These are phyloP conservation scores for Chenopodium quinoa DNA, from an alignment of 148 eudicot species.

Conservation along the genomic window DNA sequence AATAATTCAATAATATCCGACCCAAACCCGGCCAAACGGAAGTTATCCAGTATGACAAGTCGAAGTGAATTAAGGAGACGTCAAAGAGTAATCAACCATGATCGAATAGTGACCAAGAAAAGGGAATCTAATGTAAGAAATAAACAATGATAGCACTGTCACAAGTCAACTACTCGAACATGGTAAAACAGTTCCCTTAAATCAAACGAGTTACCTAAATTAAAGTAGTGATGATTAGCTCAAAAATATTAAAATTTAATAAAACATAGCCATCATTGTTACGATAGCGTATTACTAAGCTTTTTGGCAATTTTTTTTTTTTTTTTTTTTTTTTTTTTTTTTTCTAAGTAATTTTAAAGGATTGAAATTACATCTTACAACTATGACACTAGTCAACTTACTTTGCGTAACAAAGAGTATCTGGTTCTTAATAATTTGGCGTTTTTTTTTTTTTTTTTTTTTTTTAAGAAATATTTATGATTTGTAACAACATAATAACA, in stretches of 20 bases:
- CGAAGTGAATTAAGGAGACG: not conserved
- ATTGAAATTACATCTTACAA: not conserved
- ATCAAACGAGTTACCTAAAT: not conserved
- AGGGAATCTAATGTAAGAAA: conserved; percentile 10
- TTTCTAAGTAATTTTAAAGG: not conserved
- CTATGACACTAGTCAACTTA: conserved; percentile 10
- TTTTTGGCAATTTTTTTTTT: not conserved
- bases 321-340: too few species aligned
- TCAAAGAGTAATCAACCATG: not conserved
- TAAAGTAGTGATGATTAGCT: not conserved
- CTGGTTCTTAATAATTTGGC: conserved; percentile 2
- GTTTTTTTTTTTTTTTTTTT: not conserved
- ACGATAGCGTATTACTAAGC: not conserved
- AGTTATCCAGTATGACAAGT: too few species aligned
- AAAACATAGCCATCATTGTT: not conserved
- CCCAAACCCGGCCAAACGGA: too few species aligned
- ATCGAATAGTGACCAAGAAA: not conserved
- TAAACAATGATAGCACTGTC: conserved; percentile 12
- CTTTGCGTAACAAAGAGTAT: conserved; percentile 18
- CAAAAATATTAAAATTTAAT: not conserved
- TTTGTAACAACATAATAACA: too few species aligned
- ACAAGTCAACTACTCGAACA: conserved; percentile 28
- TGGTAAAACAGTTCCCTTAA: conserved; percentile 9
- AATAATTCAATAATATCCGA: too few species aligned
- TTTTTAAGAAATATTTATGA: too few species aligned